Evolutionary conservation across 306 rosid genomes (phyloP), one percentile per base, ranked within the genome.

Genomic region (Mucuna pruriens): DNA sequence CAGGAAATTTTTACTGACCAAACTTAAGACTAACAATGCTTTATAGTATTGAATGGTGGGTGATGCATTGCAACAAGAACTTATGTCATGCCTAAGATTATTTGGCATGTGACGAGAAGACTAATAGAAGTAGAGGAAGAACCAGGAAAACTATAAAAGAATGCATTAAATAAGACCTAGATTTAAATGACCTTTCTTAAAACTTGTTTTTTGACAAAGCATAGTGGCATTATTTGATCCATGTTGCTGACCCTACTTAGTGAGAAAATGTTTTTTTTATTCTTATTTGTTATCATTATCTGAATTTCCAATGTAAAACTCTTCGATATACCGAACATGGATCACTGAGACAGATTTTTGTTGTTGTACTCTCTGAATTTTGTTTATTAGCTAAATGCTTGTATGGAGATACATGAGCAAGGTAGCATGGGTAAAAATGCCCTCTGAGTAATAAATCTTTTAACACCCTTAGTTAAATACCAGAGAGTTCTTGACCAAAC

Each of bases 71-170:
- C 48, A 7, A 19, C 19, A 63, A 77, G 51, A 64, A 25, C 51
- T 33, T 13, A 42, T 40, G 46, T 29, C 44, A 70, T 2, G 40
- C 52, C 31, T 42, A n/a, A 58, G 39, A 29, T 48, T 54, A 72
- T 71, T 80, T 68, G 67, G 52, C 19, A 57, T 38, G 33, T 2
- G 77, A 55, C 54, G 57, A 7, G 62, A 80, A 58, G 52, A 62
- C 19, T 38, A 72, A 20, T 48, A 58, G 20, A 7, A 38, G 66
- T 49, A 20, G 13, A 34, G 51, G 29, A 42, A 70, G n/a, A 42
- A 66, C 48, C 39, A 26, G 46, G 49, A 69, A 78, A 46, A 68
- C 22, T 20, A 9, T 38, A 51, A 25, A 71, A 17, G 31, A 48
- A 69, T 1, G 22, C 57, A 11, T 69, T 22, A 55, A 40, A 72